These are phyloP conservation scores for Claviceps monticola DNA, from an alignment of 2,329 filamentous ascomycete species.

Conservation along the genomic window DNA sequence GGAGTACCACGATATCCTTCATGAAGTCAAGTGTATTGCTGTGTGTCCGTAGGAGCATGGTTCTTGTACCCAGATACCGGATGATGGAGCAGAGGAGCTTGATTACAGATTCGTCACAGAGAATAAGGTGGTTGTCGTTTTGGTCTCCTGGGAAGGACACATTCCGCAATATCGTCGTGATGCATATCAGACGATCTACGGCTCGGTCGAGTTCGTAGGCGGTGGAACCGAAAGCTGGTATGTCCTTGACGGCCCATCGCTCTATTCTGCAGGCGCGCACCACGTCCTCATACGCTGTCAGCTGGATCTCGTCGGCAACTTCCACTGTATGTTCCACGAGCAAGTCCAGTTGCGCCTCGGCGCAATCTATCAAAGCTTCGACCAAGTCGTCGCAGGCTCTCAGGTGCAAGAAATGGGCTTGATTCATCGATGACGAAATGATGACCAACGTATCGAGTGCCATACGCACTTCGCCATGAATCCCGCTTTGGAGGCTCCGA, in stretches of 20 bases:
- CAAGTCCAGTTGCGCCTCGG: constrained; percentile 72
- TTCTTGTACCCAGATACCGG: constrained; percentile 75
- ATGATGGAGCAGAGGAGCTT: constrained; percentile 76
- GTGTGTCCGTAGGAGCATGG: constrained; percentile 69
- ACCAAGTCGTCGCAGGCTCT: constrained; percentile 74
- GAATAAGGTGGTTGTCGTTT: constrained; percentile 52
- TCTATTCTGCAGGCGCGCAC: constrained; percentile 66
- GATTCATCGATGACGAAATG: constrained; percentile 46
- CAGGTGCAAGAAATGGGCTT: constrained; percentile 52
- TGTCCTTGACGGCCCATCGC: constrained; percentile 55
- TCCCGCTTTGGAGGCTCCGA: constrained; percentile 77
- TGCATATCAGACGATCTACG: constrained; percentile 75
- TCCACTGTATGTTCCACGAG: constrained; percentile 76
- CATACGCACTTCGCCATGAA: constrained; percentile 77
- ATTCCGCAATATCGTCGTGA: constrained; percentile 86
- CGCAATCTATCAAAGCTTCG: constrained; percentile 79
- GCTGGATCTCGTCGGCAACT: constrained; percentile 71
- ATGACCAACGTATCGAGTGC: constrained; percentile 73
- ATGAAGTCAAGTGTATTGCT: constrained; percentile 88
- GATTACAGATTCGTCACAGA: constrained; percentile 66
- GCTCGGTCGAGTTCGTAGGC: constrained; percentile 76
- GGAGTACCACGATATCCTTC: constrained; percentile 81
- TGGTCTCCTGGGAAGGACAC: constrained; percentile 61
- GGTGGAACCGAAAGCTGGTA: constrained; percentile 58
- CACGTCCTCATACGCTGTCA: constrained; percentile 79